phyloP scores from a whole-genome alignment of 139 green algal genomes.

The Tetradesmus lagerheimii region DNA sequence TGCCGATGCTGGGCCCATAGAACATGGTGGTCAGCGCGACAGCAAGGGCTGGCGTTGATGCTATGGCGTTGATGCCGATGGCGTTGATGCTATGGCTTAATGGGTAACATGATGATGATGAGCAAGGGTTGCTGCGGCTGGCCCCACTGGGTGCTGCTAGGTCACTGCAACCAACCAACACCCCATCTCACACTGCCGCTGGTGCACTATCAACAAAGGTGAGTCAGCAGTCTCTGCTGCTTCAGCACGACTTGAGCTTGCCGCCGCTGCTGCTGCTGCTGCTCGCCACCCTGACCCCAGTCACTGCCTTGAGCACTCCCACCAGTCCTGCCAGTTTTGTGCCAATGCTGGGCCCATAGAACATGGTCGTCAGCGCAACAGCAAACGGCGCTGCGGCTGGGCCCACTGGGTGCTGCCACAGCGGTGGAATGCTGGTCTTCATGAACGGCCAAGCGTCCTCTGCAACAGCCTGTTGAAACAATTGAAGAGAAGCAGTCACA shows the following conservation, averaged over 20 bases:
- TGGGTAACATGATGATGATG: too few relatives aligned
- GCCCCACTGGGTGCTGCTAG: too few relatives aligned
- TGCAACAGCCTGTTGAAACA: conserved; percentile 71
- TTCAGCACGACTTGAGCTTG: not conserved
- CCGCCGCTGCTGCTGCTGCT: conserved; percentile 1
- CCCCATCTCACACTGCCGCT: too few relatives aligned
- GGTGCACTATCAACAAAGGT: too few relatives aligned
- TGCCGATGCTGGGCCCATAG: not conserved
- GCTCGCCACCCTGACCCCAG: not conserved
- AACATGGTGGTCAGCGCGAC: too few relatives aligned
- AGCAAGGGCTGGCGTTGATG: too few relatives aligned
- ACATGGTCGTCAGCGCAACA: conserved; percentile 85
- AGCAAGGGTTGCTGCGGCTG: too few relatives aligned
- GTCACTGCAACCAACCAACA: not conserved
- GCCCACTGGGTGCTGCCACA: conserved; percentile 70
- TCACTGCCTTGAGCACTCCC: conserved; percentile 36
- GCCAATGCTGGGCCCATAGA: conserved; percentile 78
- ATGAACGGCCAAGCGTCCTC: conserved; percentile 91
- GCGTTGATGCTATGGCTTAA: too few relatives aligned
- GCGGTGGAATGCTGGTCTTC: conserved; percentile 89
- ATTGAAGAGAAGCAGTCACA: too few relatives aligned
- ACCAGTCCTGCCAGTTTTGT: conserved; percentile 19
- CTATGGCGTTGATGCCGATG: too few relatives aligned
- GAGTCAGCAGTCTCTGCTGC: too few relatives aligned
- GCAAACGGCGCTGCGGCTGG: conserved; percentile 82